A percentile compares a stretch with the other conserved stretches of the same genome.
Evolutionary conservation across 1,139 yeast genomes (phyloP).

Genomic region (Pichia sp.): DNA sequence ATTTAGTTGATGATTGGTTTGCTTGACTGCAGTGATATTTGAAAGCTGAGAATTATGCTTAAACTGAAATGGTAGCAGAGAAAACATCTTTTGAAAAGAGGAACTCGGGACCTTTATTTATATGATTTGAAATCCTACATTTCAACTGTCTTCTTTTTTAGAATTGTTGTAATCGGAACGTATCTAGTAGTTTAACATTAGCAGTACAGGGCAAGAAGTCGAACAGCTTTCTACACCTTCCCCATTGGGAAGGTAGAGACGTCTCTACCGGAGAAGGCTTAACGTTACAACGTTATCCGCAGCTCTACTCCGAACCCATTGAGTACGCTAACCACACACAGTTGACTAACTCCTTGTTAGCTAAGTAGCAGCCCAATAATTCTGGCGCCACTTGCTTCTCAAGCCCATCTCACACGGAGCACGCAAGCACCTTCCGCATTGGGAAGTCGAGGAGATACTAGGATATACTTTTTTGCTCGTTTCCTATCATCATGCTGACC

Average conservation of each 20-base stretch:
- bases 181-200: neutral
- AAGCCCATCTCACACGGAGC: neutral
- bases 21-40: neutral
- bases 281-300: neutral
- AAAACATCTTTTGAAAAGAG: too few species aligned
- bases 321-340: neutral
- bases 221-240: constrained; percentile 3
- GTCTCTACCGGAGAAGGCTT: neutral
- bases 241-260: constrained; percentile 12
- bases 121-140: too few species aligned
- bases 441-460: neutral
- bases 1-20: neutral
- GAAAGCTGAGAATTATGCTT: neutral
- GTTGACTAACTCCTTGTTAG: too few species aligned
- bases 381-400: too few species aligned
- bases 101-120: too few species aligned
- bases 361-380: too few species aligned
- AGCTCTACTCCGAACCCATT: neutral
- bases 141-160: too few species aligned
- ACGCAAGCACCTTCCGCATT: neutral
- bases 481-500: neutral
- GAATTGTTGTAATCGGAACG: too few species aligned
- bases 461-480: neutral
- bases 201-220: neutral
- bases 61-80: too few species aligned